Conservation (phyloP, 768 basidiomycete genomes). For the Polyporus arcularius region DNA sequence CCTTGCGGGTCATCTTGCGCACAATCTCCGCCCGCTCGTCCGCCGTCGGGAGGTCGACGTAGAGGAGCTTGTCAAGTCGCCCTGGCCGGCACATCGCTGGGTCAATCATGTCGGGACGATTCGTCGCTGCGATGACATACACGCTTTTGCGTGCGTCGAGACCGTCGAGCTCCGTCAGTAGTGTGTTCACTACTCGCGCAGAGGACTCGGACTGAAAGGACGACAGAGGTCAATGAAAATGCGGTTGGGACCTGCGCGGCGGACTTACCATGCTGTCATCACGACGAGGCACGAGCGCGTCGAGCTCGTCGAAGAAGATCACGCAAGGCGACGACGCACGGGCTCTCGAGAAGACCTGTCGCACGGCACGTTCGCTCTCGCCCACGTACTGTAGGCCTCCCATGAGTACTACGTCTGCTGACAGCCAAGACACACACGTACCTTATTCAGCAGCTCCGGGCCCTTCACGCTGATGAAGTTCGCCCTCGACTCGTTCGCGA, state of each 20-base stretch:
- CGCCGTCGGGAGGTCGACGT: slow-evolving; percentile 81
- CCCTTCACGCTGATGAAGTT: slow-evolving; percentile 99
- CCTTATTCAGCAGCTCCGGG: slow-evolving; percentile 96
- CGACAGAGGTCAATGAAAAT: background rate
- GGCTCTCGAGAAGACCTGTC: slow-evolving; percentile 93
- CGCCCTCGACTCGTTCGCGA: slow-evolving; percentile 92
- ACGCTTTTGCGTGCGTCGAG: slow-evolving; percentile 84
- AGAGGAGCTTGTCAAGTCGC: slow-evolving; percentile 89
- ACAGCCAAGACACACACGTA: slow-evolving; percentile 32
- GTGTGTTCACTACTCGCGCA: slow-evolving; percentile 90
- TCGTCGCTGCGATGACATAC: slow-evolving; percentile 94
- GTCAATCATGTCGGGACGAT: slow-evolving; percentile 96
- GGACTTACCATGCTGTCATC: slow-evolving; percentile 81
- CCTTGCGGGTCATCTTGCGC: slow-evolving; percentile 73
- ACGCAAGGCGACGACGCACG: slow-evolving; percentile 93
- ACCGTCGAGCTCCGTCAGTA: slow-evolving; percentile 92
- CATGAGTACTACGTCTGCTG: background rate
- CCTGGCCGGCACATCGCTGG: slow-evolving; percentile 98
- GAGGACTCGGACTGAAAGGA: slow-evolving; percentile 81
- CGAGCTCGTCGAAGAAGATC: slow-evolving; percentile 94
- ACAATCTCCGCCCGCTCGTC: slow-evolving; percentile 84
- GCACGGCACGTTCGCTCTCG: slow-evolving; percentile 92
- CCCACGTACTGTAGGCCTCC: slow-evolving; percentile 76
- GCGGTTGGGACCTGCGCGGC: background rate
- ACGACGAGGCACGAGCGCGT: slow-evolving; percentile 86